phyloP scores from a whole-genome alignment of 768 basidiomycete genomes.

The Suillus variegatus region DNA sequence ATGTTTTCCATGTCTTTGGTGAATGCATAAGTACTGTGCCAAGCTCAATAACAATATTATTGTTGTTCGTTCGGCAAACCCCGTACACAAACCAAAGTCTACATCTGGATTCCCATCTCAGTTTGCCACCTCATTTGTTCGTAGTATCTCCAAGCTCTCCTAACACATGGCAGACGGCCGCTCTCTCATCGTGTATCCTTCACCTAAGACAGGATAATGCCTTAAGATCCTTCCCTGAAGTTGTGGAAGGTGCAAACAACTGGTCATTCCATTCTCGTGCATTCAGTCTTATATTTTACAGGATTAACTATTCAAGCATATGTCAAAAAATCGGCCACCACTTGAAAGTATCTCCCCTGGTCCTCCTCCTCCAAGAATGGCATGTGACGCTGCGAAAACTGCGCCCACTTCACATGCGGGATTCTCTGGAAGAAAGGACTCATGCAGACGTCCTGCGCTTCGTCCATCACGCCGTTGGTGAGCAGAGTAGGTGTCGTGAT shows the following conservation, averaged over 20 bases:
- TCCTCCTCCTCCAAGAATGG: constrained; percentile 46
- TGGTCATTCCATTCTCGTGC: neutral
- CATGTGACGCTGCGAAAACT: constrained; percentile 35
- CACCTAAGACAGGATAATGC: too few relatives aligned
- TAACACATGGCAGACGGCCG: neutral
- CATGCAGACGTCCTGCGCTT: constrained; percentile 31
- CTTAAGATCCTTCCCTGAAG: too few relatives aligned
- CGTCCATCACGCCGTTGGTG: constrained; percentile 35
- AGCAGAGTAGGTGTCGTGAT: constrained; percentile 39
- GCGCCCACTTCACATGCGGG: constrained; percentile 29
- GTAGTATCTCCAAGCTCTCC: neutral
- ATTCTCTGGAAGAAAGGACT: constrained; percentile 30
- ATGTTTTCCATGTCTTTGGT: constrained; percentile 62
- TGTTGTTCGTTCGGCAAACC: neutral
- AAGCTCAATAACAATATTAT: neutral
- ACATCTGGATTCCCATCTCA: neutral
- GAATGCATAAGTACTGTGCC: neutral
- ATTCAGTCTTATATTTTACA: neutral
- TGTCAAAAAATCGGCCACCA: constrained; percentile 36
- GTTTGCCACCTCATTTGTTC: neutral
- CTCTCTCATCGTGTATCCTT: neutral
- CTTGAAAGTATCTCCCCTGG: constrained; percentile 33
- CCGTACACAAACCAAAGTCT: neutral
- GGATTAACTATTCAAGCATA: neutral
- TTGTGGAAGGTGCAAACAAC: neutral